Base-by-base conservation (phyloP, 2,329 filamentous ascomycete genomes). In the Hypoxylon sp. region DNA sequence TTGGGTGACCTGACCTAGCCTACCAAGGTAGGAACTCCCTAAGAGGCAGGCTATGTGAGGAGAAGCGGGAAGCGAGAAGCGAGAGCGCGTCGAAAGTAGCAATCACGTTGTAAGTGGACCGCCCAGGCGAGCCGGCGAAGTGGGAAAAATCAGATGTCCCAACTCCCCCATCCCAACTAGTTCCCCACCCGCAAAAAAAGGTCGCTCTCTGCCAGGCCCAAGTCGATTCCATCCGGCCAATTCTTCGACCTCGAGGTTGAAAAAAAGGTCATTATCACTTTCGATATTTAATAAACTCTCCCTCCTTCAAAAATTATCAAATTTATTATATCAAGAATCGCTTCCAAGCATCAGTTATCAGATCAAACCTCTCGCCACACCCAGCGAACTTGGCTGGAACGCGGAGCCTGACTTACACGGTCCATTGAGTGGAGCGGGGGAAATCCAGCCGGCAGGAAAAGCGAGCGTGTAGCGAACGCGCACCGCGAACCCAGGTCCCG, bases 401-500 rank as follows among this genome's bases (percentile, higher is more conserved):
- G 55, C 60, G 57, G 60, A 52, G 47, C 47, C 49, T 43, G 43
- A 45, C 26, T 41, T 41, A 24, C 7, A 41, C 38, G 24, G 9
- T 8, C n/a, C 45, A 51, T 29, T 42, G 35, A 42, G 58, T 58
- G 58, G 58, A 56, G 51, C 58, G 54, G 41, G 53, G 48, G 59
- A 52, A 49, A 52, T 33, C 54, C 48, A 63, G 37, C 58, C 52
- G 38, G 35, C 8, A 51, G 56, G 56, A 63, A 54, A 55, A 53
- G 43, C n/a, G n/a, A 58, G 59, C 58, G 61, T 62, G 61, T 59
- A 51, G 31, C 41, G 49, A 54, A 66, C 63, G 63, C 63, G 63
- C 63, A 66, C 51, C 63, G 63, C 63, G 63, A 66, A 63, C 55
- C 60, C 60, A 63, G 47, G 60, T 60, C 57, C 57, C 43, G 54